Evolutionary conservation across 306 rosid species (phyloP).

Genomic region (Acacia crassicarpa): DNA sequence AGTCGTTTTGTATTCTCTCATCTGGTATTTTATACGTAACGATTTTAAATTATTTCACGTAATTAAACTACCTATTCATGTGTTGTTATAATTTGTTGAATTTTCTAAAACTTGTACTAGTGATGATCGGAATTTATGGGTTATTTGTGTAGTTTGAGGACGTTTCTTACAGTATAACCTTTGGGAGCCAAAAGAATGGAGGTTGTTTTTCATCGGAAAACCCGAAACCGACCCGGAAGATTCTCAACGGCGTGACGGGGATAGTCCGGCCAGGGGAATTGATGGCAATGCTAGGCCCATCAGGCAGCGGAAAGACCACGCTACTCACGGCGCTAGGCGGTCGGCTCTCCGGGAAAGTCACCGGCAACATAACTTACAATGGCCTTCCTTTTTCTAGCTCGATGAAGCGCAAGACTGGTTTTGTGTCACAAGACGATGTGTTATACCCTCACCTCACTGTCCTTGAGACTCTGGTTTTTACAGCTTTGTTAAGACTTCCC

Average conservation of each 20-base stretch:
- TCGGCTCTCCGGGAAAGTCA: constrained; percentile 56
- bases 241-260: constrained; percentile 66
- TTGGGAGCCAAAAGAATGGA: constrained; percentile 25
- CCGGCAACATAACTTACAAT: constrained; percentile 76
- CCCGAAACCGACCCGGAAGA: constrained; percentile 42
- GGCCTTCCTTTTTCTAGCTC: constrained; percentile 49
- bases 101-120: background rate
- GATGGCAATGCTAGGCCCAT: constrained; percentile 87
- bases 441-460: constrained; percentile 84
- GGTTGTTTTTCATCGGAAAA: constrained; percentile 42
- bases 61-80: background rate
- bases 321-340: constrained; percentile 70
- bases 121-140: background rate
- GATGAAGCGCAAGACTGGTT: constrained; percentile 67
- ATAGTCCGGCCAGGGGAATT: constrained; percentile 73
- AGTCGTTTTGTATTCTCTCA: background rate
- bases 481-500: constrained; percentile 71
- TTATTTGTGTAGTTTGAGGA: constrained; percentile 64
- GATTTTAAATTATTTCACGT: background rate
- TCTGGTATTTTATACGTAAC: background rate
- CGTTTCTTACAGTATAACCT: constrained; percentile 53
- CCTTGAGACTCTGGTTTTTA: constrained; percentile 62
- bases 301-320: constrained; percentile 92
- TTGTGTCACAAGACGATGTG: constrained; percentile 79
- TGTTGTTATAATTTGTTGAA: background rate